Conservation (phyloP, 192 early-diverging fungal species). For the Coemansia sp. region DNA sequence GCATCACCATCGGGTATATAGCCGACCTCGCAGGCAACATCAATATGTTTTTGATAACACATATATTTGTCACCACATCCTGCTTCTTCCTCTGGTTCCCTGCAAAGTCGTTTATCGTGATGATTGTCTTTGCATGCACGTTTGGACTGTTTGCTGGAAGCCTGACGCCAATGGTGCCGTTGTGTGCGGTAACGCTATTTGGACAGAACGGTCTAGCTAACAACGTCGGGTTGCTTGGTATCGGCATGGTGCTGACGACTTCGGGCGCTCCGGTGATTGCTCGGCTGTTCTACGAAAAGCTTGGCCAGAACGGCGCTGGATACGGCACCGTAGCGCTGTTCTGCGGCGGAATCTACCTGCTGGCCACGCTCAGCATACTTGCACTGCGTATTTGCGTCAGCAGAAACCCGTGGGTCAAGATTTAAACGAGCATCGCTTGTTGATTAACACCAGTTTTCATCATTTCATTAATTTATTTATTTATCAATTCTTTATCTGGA, state of each 20-base stretch:
- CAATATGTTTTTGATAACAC: slow-evolving; percentile 56
- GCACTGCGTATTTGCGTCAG: slow-evolving; percentile 50
- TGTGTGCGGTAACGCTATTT: slow-evolving; percentile 56
- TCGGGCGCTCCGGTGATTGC: slow-evolving; percentile 51
- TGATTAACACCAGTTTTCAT: neutral
- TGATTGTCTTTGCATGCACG: slow-evolving; percentile 53
- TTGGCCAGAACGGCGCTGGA: slow-evolving; percentile 48
- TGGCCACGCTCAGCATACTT: slow-evolving; percentile 53
- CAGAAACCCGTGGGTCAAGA: slow-evolving; percentile 44
- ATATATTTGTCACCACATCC: slow-evolving; percentile 45
- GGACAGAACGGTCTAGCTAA: slow-evolving; percentile 52
- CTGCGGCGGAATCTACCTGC: slow-evolving; percentile 48
- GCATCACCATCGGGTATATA: slow-evolving; percentile 64
- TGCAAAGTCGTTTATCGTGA: slow-evolving; percentile 52
- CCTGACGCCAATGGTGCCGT: slow-evolving; percentile 51
- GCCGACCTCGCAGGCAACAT: slow-evolving; percentile 60
- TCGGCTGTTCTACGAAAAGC: slow-evolving; percentile 47
- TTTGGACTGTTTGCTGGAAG: slow-evolving; percentile 56
- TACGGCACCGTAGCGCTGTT: slow-evolving; percentile 54
- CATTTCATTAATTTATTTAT: too few relatives aligned
- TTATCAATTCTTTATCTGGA: too few relatives aligned
- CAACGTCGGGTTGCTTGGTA: slow-evolving; percentile 50
- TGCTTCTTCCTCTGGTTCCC: slow-evolving; percentile 56
- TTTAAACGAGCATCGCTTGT: slow-evolving; percentile 36
- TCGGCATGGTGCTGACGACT: slow-evolving; percentile 55